phyloP scores from a whole-genome alignment of 345 rosid genomes.

The Citrus inodora region DNA sequence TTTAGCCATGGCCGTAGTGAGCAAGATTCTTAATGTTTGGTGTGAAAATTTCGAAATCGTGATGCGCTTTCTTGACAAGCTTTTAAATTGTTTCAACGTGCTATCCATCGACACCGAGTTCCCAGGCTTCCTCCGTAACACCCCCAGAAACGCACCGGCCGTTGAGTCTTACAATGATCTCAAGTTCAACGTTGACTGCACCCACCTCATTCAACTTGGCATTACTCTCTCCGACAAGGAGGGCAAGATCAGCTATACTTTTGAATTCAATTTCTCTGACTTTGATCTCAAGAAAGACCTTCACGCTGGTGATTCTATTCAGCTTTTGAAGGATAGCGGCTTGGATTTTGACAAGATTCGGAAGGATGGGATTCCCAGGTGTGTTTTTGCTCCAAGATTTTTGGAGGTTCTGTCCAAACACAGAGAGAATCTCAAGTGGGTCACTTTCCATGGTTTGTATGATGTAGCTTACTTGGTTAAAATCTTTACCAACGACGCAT shows the following conservation, averaged over 20 bases:
- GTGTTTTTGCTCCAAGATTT: not conserved
- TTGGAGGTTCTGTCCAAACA: not conserved
- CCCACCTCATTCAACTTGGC: slow-evolving; percentile 1
- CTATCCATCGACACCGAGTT: slow-evolving; percentile 1
- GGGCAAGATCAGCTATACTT: not conserved
- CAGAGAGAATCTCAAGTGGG: not conserved
- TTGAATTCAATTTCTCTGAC: not conserved
- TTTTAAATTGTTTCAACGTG: not conserved
- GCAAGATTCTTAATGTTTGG: not conserved
- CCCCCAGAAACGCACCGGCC: not conserved
- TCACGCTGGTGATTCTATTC: not conserved
- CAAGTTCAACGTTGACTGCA: not conserved
- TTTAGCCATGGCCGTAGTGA: not conserved
- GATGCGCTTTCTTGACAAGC: not conserved
- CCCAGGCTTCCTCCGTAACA: slow-evolving; percentile 3
- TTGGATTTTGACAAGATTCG: not conserved
- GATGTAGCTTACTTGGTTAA: not conserved
- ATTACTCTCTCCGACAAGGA: not conserved
- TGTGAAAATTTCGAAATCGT: not conserved
- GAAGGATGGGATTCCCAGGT: not conserved
- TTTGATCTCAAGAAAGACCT: not conserved
- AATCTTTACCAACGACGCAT: not conserved
- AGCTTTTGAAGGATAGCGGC: not conserved
- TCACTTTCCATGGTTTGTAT: not conserved
- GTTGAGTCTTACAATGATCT: not conserved